Conservation (phyloP, 2,329 filamentous ascomycete species). For the Alternaria ethzedia region DNA sequence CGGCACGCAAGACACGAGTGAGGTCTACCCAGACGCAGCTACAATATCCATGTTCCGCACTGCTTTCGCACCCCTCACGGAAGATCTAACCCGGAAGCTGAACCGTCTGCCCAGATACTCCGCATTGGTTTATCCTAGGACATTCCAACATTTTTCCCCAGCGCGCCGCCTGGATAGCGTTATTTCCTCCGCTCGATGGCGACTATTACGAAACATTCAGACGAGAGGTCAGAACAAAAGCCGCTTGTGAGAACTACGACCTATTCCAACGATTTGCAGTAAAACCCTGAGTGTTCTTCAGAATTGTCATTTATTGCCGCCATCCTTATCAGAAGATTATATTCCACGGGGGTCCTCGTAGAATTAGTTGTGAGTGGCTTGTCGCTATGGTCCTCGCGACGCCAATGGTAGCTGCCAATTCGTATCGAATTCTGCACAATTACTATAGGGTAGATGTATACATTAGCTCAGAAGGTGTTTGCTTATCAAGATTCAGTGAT, state of each 20-base stretch:
- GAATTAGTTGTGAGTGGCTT: neutral
- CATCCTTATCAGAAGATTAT: neutral
- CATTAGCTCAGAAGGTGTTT: neutral
- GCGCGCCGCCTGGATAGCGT: neutral
- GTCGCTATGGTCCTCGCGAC: neutral
- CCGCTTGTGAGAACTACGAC: neutral
- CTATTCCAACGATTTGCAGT: neutral
- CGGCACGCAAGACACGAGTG: neutral
- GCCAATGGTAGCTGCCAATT: neutral
- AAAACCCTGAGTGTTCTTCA: neutral
- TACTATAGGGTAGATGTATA: neutral
- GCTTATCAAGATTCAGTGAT: neutral
- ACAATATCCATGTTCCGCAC: neutral
- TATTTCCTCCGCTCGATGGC: neutral
- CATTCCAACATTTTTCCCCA: too few relatives aligned
- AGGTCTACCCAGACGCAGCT: neutral
- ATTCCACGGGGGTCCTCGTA: neutral
- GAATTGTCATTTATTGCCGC: neutral
- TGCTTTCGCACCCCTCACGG: neutral
- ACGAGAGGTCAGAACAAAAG: neutral
- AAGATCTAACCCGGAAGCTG: neutral
- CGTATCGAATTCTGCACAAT: neutral
- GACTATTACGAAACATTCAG: neutral
- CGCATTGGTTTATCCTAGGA: neutral
- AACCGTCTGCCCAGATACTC: neutral